Percentiles rank a stretch among this genome's conserved stretches.
Conservation (phyloP, 2,329 filamentous ascomycete species). For the Lojkania enalia region DNA sequence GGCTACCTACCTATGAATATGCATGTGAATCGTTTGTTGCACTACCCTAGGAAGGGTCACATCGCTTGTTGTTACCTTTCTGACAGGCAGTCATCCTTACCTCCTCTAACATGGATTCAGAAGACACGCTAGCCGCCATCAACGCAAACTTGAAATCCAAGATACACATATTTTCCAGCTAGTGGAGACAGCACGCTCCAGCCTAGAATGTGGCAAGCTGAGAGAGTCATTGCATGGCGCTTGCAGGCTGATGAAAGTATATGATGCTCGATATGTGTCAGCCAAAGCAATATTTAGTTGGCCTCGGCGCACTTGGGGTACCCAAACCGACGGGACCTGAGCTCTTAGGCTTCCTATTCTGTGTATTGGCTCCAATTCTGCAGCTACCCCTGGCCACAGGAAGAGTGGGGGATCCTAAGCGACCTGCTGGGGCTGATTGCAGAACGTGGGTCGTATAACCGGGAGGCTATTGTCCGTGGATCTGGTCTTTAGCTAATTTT, state of each 20-base stretch:
- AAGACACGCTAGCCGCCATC: conserved; percentile 1
- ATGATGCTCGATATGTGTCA: conserved; percentile 3
- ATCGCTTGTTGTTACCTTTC: too few relatives aligned
- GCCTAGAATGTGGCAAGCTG: conserved; percentile 11
- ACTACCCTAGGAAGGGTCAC: too few relatives aligned
- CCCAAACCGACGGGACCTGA: conserved; percentile 11
- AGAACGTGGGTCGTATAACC: conserved; percentile 17
- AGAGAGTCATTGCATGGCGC: conserved; percentile 5
- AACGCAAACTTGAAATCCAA: conserved; percentile 4
- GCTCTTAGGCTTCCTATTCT: conserved; percentile 10
- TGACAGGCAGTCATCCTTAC: too few relatives aligned
- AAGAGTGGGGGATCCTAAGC: conserved; percentile 12
- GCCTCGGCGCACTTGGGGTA: conserved; percentile 2
- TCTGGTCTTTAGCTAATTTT: conserved; percentile 12
- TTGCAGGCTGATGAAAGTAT: conserved; percentile 1
- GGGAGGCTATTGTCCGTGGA: conserved; percentile 14
- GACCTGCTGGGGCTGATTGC: conserved; percentile 16
- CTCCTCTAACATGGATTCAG: too few relatives aligned
- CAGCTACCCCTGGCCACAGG: conserved; percentile 10
- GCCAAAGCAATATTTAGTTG: conserved; percentile 7
- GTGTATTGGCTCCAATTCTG: conserved; percentile 5
- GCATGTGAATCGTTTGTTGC: too few relatives aligned
- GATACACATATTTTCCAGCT: conserved; percentile 2
- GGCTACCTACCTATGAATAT: too few relatives aligned
- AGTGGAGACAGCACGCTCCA: conserved; percentile 1